Evolutionary conservation across 2,329 filamentous ascomycete genomes (phyloP), one percentile per base, ranked within the genome.

Genomic region (Aureobasidium musti): DNA sequence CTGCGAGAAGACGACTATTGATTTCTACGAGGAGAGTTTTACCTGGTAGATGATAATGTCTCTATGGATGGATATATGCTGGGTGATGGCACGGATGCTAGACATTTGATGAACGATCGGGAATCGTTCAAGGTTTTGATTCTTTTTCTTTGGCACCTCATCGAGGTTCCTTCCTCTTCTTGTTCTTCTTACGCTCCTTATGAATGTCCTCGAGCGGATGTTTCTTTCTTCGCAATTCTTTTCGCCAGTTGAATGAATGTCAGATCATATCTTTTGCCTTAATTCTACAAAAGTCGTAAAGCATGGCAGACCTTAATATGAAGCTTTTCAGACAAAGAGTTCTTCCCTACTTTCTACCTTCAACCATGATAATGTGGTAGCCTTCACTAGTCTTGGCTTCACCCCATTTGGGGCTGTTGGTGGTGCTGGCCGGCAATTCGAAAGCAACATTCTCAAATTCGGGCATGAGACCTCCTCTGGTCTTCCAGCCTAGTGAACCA

Each of bases 351-450:
- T 87, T 87, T 74, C 86, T 79, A 59, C 86, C 87, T 73, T 89
- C 87, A 3, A 92, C 90, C 87, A 92, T 91, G 70, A 93, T 86
- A 70, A 93, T 87, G 76, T 93, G 90, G 80, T 92, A 92, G 0
- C 90, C 91, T 78, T 90, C 89, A 0, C 81, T 82, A 1, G 90
- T 92, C 82, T 91, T 92, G 26, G 83, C 87, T 79, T 92, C 88
- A 1, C 81, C 89, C 73, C 85, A 84, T 73, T 87, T 88, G 1
- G 90, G 88, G 67, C 79, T 87, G 14, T 76, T 80, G 14, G 86
- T 88, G 10, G 87, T 87, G 73, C 88, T 91, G 1, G 84, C 79
- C 71, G 89, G 86, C 41, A 93, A 81, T 30, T 83, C 84, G 75
- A 88, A 92, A 10, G 90, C 91, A 11, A 90, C 84, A 68, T 87